A percentile compares a stretch with the other conserved stretches of the same genome.
Conservation (phyloP, 768 basidiomycete genomes). For the Suillus subaureus region DNA sequence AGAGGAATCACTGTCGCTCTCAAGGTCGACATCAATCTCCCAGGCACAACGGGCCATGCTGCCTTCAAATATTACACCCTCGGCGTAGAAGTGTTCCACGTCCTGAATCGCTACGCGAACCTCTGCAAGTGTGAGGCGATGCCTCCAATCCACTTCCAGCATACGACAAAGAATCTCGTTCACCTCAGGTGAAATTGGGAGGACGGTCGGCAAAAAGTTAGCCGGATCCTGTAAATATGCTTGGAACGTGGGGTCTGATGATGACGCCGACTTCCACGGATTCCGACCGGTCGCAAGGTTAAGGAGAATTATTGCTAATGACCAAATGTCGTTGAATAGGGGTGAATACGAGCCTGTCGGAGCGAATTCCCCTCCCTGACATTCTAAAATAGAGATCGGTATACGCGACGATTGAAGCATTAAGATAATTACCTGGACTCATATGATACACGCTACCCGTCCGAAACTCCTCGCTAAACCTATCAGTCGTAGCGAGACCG, state of each 20-base stretch:
- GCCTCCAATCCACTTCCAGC: slow-evolving; percentile 68
- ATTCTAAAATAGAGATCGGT: slow-evolving; percentile 58
- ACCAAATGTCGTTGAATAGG: slow-evolving; percentile 93
- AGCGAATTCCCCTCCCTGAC: slow-evolving; percentile 73
- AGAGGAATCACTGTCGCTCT: slow-evolving; percentile 64
- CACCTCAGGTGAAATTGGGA: slow-evolving; percentile 75
- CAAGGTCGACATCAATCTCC: slow-evolving; percentile 69
- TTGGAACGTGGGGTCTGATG: slow-evolving; percentile 85
- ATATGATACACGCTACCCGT: slow-evolving; percentile 99
- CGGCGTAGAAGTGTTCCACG: slow-evolving; percentile 68
- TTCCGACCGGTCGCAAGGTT: slow-evolving; percentile 95
- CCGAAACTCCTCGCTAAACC: slow-evolving; percentile 82
- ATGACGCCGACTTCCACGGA: slow-evolving; percentile 90
- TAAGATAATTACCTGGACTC: slow-evolving; percentile 67
- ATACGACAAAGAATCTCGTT: slow-evolving; percentile 76
- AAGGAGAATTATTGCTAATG: slow-evolving; percentile 92
- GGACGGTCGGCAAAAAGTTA: slow-evolving; percentile 82
- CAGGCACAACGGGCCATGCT: slow-evolving; percentile 79
- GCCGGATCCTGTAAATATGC: slow-evolving; percentile 78
- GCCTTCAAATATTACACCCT: slow-evolving; percentile 77
- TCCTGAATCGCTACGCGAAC: slow-evolving; percentile 58
- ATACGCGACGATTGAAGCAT: slow-evolving; percentile 14
- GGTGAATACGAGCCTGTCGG: slow-evolving; percentile 78
- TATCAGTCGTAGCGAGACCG: slow-evolving; percentile 89
- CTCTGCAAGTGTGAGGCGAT: slow-evolving; percentile 47